phyloP scores from a whole-genome alignment of 331 rosid genomes.

The Malus hybrid region DNA sequence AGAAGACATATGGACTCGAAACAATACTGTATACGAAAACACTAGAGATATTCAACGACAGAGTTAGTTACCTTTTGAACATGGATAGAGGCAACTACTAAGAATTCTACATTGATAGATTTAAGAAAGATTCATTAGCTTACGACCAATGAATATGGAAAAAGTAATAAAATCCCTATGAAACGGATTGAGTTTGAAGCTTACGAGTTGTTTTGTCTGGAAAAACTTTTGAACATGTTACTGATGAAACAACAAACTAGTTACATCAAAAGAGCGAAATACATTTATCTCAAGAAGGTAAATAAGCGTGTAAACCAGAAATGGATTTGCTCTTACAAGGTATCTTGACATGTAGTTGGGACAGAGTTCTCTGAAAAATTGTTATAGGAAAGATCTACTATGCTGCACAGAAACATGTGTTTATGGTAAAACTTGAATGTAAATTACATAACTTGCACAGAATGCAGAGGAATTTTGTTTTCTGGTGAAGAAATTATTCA shows the following conservation, averaged over 20 bases:
- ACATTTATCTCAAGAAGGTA: background rate
- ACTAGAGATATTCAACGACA: too few species aligned
- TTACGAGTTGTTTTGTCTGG: background rate
- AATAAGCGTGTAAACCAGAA: background rate
- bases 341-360: background rate
- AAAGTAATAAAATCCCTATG: background rate
- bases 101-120: background rate
- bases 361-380: background rate
- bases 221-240: background rate
- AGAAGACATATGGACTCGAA: too few species aligned
- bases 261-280: background rate
- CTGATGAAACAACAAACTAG: background rate
- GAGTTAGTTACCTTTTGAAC: background rate
- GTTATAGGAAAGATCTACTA: background rate
- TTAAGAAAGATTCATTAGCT: background rate
- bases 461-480: too few species aligned
- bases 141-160: background rate
- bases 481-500: background rate
- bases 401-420: background rate
- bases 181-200: background rate
- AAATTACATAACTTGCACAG: background rate
- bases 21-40: background rate
- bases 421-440: too few species aligned
- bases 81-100: background rate
- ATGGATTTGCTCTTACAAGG: background rate